A percentile compares a stretch with the other conserved stretches of the same genome.
phyloP scores from a whole-genome alignment of 257 asterid species.

The Solanum ossicruentum region DNA sequence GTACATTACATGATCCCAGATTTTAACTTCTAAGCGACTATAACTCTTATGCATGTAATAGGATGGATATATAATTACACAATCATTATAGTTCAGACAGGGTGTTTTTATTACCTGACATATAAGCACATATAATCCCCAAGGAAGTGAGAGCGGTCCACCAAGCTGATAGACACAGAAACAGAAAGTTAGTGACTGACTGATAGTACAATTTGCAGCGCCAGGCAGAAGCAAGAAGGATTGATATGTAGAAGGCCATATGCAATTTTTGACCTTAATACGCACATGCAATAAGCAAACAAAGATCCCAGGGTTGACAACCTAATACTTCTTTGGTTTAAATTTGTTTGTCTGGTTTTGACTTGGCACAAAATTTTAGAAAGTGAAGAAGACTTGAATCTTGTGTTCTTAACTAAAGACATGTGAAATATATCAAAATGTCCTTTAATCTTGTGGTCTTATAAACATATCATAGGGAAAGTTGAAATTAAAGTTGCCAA shows the following conservation, averaged over 20 bases:
- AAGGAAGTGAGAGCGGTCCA: constrained; percentile 94
- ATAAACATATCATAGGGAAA: not conserved
- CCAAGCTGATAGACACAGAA: constrained; percentile 50
- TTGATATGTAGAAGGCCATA: not conserved
- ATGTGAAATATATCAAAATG: not conserved
- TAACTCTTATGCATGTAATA: not conserved
- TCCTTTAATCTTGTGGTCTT: not conserved
- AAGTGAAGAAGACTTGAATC: not conserved
- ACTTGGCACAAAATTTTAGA: not conserved
- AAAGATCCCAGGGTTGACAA: not conserved
- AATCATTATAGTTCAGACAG: not conserved
- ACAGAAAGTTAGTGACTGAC: not conserved
- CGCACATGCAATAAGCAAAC: not conserved
- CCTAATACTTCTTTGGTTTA: not conserved
- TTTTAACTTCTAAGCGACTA: not conserved
- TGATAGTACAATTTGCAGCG: not conserved
- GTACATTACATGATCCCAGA: constrained; percentile 4
- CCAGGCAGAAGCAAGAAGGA: not conserved
- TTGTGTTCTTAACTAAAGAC: not conserved
- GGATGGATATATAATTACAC: not conserved
- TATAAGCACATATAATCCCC: constrained; percentile 94
- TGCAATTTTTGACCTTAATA: not conserved
- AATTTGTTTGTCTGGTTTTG: not conserved
- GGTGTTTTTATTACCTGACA: constrained; percentile 55
- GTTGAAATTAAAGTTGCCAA: not conserved